These are phyloP conservation scores for Termitomyces sp. DNA, from an alignment of 768 basidiomycete genomes.

Conservation along the genomic window DNA sequence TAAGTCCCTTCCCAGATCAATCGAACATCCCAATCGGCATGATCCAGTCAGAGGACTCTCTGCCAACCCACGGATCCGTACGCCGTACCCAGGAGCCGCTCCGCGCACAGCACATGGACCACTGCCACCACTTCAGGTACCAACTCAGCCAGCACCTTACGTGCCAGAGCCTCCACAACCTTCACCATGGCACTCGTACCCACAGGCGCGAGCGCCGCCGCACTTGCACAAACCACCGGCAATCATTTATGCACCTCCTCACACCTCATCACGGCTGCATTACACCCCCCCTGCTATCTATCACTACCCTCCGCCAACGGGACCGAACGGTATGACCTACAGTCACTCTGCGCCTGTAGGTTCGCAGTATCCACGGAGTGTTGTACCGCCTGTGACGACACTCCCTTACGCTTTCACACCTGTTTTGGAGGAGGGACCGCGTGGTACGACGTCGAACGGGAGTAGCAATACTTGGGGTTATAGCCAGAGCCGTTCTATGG, in stretches of 20 bases:
- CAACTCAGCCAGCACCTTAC: not conserved
- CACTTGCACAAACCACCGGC: conserved; percentile 39
- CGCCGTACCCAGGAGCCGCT: conserved; percentile 11
- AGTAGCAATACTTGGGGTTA: conserved; percentile 18
- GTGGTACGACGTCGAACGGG: conserved; percentile 11
- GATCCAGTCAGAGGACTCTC: conserved; percentile 14
- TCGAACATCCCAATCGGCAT: conserved; percentile 22
- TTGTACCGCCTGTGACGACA: conserved; percentile 29
- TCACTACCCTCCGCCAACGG: conserved; percentile 46
- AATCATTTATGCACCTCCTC: conserved; percentile 56
- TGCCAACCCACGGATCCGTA: conserved; percentile 15
- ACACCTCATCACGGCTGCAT: conserved; percentile 34
- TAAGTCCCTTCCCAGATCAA: conserved; percentile 39
- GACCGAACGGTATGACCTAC: conserved; percentile 59
- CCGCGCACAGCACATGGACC: conserved; percentile 6
- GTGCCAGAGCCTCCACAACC: conserved; percentile 23
- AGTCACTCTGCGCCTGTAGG: conserved; percentile 60
- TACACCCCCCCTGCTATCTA: conserved; percentile 59
- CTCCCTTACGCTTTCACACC: conserved; percentile 27
- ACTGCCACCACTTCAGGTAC: not conserved
- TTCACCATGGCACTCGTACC: conserved; percentile 30
- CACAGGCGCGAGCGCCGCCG: conserved; percentile 19
- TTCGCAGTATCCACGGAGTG: conserved; percentile 26
- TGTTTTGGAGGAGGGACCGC: conserved; percentile 25
- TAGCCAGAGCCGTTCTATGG: conserved; percentile 20